Evolutionary conservation across 805 yeast species (phyloP), one percentile per base, ranked within the genome.

Genomic region (Metschnikowia kunwiensis): DNA sequence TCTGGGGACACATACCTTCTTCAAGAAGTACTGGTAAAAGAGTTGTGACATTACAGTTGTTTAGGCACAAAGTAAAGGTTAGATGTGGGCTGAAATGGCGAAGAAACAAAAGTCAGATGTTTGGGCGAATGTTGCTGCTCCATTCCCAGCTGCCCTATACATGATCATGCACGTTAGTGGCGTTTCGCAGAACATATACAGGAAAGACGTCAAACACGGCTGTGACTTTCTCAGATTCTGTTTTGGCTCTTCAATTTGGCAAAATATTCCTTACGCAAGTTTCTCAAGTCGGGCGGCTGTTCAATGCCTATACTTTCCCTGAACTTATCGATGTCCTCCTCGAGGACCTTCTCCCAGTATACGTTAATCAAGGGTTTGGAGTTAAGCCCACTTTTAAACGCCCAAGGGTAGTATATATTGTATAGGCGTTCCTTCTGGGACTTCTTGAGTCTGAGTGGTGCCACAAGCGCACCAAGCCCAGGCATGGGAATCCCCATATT

Each of bases 401-500:
- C 95, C 96, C 96, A 88, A 3, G 95, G 96, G 47, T 87, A 74
- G 55, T 86, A 91, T 9, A 82, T 75, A 24, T 77, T 75, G 40
- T 75, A 65, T 44, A 91, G 70, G 32, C 89, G 66, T 37, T 72
- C 62, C 40, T 80, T 77, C 51, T 86, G 88, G 33, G 72, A 66
- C 2, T 71, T 61, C 37, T 75, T 79, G 40, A 91, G 70, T 43
- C 89, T 75, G 51, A 83, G 72, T 1, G 96, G 96, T 3, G 96
- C 96, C 46, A 87, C 75, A n/a, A 86, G 50, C 0, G 95, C 89
- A 0, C 96, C 97, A 33, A 93, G 58, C 0, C 96, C 95, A 3
- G 96, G 88, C 94, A 91, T 89, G 10, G 97, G 97, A 29, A 93
- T 77, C 4, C 95, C 94, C 41, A 91, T 75, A 58, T 93, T 91